Conservation (phyloP, 1,139 yeast genomes). For the Taiozyma onychis region DNA sequence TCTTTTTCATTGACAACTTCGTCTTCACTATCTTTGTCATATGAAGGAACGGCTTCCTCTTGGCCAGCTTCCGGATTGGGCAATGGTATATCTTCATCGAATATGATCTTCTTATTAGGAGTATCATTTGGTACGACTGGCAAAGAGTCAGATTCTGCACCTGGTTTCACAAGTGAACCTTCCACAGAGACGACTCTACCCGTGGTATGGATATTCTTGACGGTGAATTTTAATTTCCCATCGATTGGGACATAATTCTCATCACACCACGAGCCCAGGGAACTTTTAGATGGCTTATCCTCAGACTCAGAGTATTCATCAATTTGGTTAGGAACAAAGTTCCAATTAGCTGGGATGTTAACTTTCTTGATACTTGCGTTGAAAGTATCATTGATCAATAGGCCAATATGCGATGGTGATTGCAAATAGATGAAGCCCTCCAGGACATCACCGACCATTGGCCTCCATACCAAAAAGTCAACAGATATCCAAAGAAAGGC, state of each 20-base stretch:
- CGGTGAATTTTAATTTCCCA: slow-evolving; percentile 72
- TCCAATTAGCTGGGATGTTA: slow-evolving; percentile 80
- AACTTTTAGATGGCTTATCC: slow-evolving; percentile 27
- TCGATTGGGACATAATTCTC: slow-evolving; percentile 66
- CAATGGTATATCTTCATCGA: slow-evolving; percentile 29
- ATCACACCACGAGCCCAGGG: slow-evolving; percentile 86
- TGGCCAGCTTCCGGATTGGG: slow-evolving; percentile 21
- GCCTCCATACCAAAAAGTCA: slow-evolving; percentile 86
- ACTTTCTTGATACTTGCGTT: slow-evolving; percentile 87
- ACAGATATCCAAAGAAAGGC: slow-evolving; percentile 82
- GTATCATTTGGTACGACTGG: slow-evolving; percentile 32
- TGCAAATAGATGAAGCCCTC: slow-evolving; percentile 91
- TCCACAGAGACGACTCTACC: slow-evolving; percentile 82
- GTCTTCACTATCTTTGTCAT: slow-evolving; percentile 17
- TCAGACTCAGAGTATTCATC: slow-evolving; percentile 27
- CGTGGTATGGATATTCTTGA: slow-evolving; percentile 66
- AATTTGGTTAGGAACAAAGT: slow-evolving; percentile 66
- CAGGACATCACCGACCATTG: slow-evolving; percentile 72
- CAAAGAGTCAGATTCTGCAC: slow-evolving; percentile 27
- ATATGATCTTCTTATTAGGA: slow-evolving; percentile 33
- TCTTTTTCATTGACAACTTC: slow-evolving; percentile 25
- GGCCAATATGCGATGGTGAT: slow-evolving; percentile 91
- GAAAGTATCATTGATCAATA: slow-evolving; percentile 86
- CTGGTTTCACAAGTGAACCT: slow-evolving; percentile 58
- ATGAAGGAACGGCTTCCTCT: slow-evolving; percentile 9